Percentiles rank a stretch among this genome's conserved stretches.
phyloP scores from a whole-genome alignment of 805 yeast species.

The Saturnispora mendoncae region DNA sequence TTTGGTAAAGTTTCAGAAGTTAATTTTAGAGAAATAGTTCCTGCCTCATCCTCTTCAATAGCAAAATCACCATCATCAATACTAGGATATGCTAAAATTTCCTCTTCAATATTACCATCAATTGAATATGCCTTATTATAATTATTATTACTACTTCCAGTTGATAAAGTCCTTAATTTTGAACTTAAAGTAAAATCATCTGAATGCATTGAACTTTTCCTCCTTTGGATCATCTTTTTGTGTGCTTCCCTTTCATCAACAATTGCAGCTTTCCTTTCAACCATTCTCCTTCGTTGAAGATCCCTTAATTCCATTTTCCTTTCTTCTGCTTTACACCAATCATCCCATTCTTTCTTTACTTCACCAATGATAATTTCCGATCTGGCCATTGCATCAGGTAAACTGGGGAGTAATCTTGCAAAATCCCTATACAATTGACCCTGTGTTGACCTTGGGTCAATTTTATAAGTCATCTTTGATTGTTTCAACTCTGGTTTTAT shows the following conservation, averaged over 20 bases:
- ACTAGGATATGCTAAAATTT: conserved; percentile 14
- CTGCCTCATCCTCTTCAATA: conserved; percentile 10
- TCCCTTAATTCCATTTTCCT: conserved; percentile 17
- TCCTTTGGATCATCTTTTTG: conserved; percentile 11
- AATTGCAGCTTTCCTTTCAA: conserved; percentile 15
- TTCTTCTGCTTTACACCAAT: conserved; percentile 18
- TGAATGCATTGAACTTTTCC: conserved; percentile 15
- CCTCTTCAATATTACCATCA: conserved; percentile 3
- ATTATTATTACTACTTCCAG: conserved; percentile 9
- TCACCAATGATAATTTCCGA: conserved; percentile 24
- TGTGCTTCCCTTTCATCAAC: conserved; percentile 11
- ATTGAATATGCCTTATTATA: conserved; percentile 3
- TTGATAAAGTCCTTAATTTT: conserved; percentile 21
- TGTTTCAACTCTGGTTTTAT: conserved; percentile 36
- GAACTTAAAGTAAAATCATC: conserved; percentile 16
- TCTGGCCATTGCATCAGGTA: conserved; percentile 26
- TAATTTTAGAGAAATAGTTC: no score
- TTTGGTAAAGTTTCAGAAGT: conserved; percentile 2
- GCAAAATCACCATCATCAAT: conserved; percentile 12
- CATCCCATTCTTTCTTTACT: conserved; percentile 21
- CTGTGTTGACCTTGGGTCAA: conserved; percentile 16
- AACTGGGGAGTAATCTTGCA: conserved; percentile 15
- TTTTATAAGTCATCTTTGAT: conserved; percentile 19
- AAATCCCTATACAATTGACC: conserved; percentile 24
- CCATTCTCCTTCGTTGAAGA: conserved; percentile 17